Percentiles rank a stretch among this genome's conserved stretches.
Conservation (phyloP, 768 basidiomycete species). For the Leccinum fibrillosum region DNA sequence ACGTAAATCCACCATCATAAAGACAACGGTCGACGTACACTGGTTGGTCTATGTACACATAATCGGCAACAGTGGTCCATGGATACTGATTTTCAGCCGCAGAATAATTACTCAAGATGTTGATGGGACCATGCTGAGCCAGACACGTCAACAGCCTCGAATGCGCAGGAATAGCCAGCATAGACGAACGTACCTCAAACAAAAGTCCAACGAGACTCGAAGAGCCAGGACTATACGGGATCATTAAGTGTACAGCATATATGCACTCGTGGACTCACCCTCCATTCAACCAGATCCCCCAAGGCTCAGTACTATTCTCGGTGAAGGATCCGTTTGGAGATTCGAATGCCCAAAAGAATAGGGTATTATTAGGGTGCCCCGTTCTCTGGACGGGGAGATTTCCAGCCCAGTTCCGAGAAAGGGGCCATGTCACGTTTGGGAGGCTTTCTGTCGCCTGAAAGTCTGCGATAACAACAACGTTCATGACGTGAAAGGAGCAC, state of each 20-base stretch:
- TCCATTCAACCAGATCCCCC: slow-evolving; percentile 74
- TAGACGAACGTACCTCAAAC: slow-evolving; percentile 46
- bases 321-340: slow-evolving; percentile 54
- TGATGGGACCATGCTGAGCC: slow-evolving; percentile 63
- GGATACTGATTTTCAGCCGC: slow-evolving; percentile 47
- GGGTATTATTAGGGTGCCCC: slow-evolving; percentile 60
- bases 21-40: slow-evolving; percentile 33
- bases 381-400: slow-evolving; percentile 58
- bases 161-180: background rate
- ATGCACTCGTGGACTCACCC: slow-evolving; percentile 39
- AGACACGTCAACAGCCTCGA: background rate
- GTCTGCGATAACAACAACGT: slow-evolving; percentile 35
- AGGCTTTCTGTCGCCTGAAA: slow-evolving; percentile 53
- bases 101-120: slow-evolving; percentile 48
- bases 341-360: slow-evolving; percentile 67
- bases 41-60: slow-evolving; percentile 73
- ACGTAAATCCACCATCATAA: background rate
- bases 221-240: slow-evolving; percentile 49
- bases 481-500: background rate
- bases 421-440: slow-evolving; percentile 57
- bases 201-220: slow-evolving; percentile 63
- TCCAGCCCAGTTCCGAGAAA: slow-evolving; percentile 54
- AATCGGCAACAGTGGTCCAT: slow-evolving; percentile 52
- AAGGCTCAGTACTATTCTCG: slow-evolving; percentile 43
- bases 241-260: background rate